Percentiles rank a stretch among this genome's conserved stretches.
Conservation (phyloP, 768 basidiomycete species). For the Agaricus blazei region DNA sequence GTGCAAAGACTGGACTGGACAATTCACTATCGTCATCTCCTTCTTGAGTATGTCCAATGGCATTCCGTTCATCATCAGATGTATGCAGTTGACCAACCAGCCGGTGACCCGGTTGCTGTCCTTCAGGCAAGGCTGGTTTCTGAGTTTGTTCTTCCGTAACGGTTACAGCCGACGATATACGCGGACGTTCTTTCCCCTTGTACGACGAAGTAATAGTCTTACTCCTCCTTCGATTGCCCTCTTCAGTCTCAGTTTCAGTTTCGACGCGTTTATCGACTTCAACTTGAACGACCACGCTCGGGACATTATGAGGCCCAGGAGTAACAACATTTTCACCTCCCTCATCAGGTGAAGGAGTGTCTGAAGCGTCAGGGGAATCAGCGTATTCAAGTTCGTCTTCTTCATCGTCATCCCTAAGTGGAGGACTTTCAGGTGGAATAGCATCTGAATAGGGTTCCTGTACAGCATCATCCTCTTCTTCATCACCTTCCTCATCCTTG, state of each 20-base stretch:
- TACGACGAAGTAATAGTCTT: neutral
- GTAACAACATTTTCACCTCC: neutral
- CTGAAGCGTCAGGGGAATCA: neutral
- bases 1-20: conserved; percentile 9
- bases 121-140: neutral
- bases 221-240: neutral
- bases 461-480: neutral
- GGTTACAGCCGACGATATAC: neutral
- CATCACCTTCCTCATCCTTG: neutral
- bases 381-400: conserved; percentile 3
- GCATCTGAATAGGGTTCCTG: neutral
- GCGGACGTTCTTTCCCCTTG: neutral
- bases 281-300: conserved; percentile 4
- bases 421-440: neutral
- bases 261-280: conserved; percentile 7
- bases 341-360: neutral
- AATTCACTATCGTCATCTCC: neutral
- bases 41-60: neutral
- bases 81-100: conserved; percentile 9
- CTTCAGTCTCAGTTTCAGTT: neutral
- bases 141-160: neutral
- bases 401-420: neutral
- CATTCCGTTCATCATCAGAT: neutral
- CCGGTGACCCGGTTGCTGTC: neutral
- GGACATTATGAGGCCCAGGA: neutral